Conservation (phyloP, 2,329 filamentous ascomycete genomes). For the Calonectria pteridis region DNA sequence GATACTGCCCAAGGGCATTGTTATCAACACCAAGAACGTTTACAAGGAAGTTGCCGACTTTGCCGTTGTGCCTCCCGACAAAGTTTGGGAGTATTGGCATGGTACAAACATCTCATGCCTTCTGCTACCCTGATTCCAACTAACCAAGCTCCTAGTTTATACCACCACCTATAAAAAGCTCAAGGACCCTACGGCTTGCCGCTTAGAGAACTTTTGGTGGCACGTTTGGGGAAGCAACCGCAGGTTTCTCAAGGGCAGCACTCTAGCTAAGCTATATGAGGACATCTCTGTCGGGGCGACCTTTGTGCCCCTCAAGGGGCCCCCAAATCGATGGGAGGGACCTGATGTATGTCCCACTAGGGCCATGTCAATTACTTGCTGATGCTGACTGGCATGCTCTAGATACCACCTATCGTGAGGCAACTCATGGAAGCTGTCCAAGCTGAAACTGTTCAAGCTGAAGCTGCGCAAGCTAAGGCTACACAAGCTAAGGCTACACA, state of each 20-base stretch:
- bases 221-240: constrained; percentile 73
- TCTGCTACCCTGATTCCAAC: constrained; percentile 21
- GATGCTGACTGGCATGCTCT: constrained; percentile 29
- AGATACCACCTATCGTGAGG: constrained; percentile 47
- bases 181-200: constrained; percentile 71
- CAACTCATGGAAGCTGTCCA: constrained; percentile 45
- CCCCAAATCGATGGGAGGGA: constrained; percentile 65
- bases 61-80: constrained; percentile 62
- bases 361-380: not conserved
- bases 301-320: constrained; percentile 67
- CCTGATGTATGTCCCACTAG: constrained; percentile 56
- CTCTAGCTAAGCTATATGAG: constrained; percentile 67
- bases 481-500: too few relatives aligned
- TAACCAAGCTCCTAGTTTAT: constrained; percentile 61
- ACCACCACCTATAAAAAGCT: constrained; percentile 70
- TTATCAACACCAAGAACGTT: constrained; percentile 65
- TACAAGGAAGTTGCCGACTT: constrained; percentile 68
- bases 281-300: constrained; percentile 70
- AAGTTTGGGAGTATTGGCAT: constrained; percentile 69
- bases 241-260: constrained; percentile 63
- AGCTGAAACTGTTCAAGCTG: not conserved
- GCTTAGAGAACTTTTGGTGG: constrained; percentile 76
- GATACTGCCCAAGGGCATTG: constrained; percentile 69
- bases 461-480: too few relatives aligned
- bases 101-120: constrained; percentile 54